Percentiles rank a stretch among this genome's conserved stretches.
Evolutionary conservation across 2,329 filamentous ascomycete species (phyloP).

Genomic region (Calonectria hawksworthii): DNA sequence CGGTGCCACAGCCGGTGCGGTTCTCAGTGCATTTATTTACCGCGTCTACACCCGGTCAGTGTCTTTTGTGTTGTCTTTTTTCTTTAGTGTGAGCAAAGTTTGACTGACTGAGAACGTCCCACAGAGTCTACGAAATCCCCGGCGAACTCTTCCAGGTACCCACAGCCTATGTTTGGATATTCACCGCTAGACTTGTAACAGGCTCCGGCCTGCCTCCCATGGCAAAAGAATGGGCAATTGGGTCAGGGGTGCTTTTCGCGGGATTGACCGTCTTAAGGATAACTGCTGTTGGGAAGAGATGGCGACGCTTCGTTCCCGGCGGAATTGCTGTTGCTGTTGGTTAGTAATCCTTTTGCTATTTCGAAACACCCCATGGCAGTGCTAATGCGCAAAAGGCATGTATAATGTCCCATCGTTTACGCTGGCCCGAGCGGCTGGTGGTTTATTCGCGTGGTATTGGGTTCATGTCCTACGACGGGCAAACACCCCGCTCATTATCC

Average conservation of each 20-base stretch:
- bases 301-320: slow-evolving; percentile 85
- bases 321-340: slow-evolving; percentile 96
- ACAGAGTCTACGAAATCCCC: slow-evolving; percentile 86
- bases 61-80: background rate
- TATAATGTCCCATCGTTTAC: slow-evolving; percentile 99
- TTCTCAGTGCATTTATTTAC: slow-evolving; percentile 90
- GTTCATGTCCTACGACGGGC: slow-evolving; percentile 62
- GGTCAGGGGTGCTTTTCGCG: slow-evolving; percentile 81
- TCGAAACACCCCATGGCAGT: background rate
- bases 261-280: slow-evolving; percentile 79
- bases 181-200: slow-evolving; percentile 93
- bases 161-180: slow-evolving; percentile 97
- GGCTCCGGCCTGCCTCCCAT: slow-evolving; percentile 88
- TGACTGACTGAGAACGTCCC: slow-evolving; percentile 22
- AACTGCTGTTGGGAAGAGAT: slow-evolving; percentile 66
- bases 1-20: slow-evolving; percentile 86
- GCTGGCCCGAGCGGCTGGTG: slow-evolving; percentile 86
- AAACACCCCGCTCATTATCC: slow-evolving; percentile 87
- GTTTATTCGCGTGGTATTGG: slow-evolving; percentile 84
- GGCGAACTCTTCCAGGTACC: slow-evolving; percentile 93
- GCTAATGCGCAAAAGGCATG: slow-evolving; percentile 73
- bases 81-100: background rate
- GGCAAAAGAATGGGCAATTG: slow-evolving; percentile 84
- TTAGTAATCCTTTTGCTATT: slow-evolving; percentile 50
- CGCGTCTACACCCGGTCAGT: slow-evolving; percentile 81